Evolutionary conservation across 352 stramenopile species (phyloP).

Genomic region (Pythium diclinum): DNA sequence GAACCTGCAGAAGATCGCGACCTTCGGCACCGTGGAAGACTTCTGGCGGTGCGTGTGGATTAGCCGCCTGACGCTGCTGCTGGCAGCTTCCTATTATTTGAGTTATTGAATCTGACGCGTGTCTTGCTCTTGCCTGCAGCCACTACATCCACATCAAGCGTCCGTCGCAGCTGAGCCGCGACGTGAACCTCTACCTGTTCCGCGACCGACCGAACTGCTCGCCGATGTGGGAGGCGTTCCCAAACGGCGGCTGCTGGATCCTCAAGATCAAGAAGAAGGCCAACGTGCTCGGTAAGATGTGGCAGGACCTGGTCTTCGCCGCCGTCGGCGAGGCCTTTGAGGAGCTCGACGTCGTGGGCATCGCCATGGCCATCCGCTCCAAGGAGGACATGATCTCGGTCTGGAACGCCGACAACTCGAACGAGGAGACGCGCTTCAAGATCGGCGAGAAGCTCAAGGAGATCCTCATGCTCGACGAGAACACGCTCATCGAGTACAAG

Average conservation of each 20-base stretch:
- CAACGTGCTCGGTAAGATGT: conserved; percentile 94
- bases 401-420: conserved; percentile 93
- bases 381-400: conserved; percentile 94
- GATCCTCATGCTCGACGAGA: conserved; percentile 92
- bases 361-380: conserved; percentile 91
- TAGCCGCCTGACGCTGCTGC: background rate
- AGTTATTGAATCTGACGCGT: background rate
- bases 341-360: conserved; percentile 89
- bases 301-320: conserved; percentile 92
- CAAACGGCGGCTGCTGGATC: conserved; percentile 93
- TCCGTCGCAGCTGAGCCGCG: conserved; percentile 87
- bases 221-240: conserved; percentile 91
- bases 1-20: conserved; percentile 86
- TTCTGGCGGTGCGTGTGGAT: conserved; percentile 66
- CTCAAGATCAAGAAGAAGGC: conserved; percentile 94
- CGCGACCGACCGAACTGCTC: conserved; percentile 85
- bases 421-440: conserved; percentile 79
- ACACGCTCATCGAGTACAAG: conserved; percentile 95
- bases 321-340: conserved; percentile 91
- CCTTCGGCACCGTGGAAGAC: conserved; percentile 90
- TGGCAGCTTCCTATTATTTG: background rate
- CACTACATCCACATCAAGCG: conserved; percentile 94
- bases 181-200: conserved; percentile 94
- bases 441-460: conserved; percentile 93
- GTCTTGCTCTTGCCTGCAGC: background rate